Evolutionary conservation across 257 asterid species (phyloP).

Genomic region (Cruciata laevipes): DNA sequence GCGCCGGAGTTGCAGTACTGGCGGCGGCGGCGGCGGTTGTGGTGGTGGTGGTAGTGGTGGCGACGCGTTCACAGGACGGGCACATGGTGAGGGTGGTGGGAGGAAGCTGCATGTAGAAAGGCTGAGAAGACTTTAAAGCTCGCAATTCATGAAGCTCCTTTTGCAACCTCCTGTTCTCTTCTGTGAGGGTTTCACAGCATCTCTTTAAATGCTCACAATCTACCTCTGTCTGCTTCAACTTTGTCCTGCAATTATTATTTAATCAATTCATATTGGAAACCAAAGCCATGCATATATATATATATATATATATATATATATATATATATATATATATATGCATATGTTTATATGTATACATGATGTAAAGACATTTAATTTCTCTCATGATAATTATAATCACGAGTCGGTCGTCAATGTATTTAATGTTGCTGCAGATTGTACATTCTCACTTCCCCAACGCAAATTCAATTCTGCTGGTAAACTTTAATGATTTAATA

Average conservation of each 20-base stretch:
- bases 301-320: no score
- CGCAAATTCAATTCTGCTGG: background rate
- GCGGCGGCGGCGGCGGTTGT: conserved; percentile 1
- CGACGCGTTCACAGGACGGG: conserved; percentile 78
- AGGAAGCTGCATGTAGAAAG: conserved; percentile 84
- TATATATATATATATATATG: no score
- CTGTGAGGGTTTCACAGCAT: conserved; percentile 77
- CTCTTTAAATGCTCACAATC: conserved; percentile 90
- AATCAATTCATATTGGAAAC: background rate
- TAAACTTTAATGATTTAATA: background rate
- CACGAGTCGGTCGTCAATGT: background rate
- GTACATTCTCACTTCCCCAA: background rate
- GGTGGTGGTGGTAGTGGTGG: conserved; percentile 25
- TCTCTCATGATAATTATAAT: conserved; percentile 6
- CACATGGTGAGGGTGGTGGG: conserved; percentile 92
- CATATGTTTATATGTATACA: no score
- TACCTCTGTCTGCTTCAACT: conserved; percentile 92
- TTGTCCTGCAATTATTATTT: conserved; percentile 43
- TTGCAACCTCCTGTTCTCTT: conserved; percentile 74
- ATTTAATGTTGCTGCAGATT: background rate
- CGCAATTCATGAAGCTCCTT: conserved; percentile 82
- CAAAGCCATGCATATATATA: background rate
- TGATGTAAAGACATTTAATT: background rate
- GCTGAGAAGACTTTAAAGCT: conserved; percentile 72
- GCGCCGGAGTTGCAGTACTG: conserved; percentile 1